Percentiles rank a stretch among this genome's conserved stretches.
These are phyloP conservation scores for Kwoniella mangroviensis DNA, from an alignment of 768 basidiomycete genomes.

Conservation along the genomic window DNA sequence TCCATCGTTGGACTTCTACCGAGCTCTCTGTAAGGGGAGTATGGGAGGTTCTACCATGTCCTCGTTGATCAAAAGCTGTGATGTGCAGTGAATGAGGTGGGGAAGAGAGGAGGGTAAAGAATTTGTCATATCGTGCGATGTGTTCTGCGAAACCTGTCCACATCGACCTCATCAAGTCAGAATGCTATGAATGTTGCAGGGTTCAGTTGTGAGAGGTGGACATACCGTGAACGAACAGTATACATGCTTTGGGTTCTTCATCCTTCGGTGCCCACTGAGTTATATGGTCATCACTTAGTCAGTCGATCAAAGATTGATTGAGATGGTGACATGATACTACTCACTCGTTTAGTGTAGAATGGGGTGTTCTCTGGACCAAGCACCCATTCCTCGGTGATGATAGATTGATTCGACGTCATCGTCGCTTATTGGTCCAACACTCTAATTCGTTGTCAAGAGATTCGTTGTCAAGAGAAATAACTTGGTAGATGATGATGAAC, in stretches of 20 bases:
- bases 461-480: too few species aligned
- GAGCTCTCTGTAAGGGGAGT: slow-evolving; percentile 30
- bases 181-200: slow-evolving; percentile 15
- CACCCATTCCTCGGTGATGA: slow-evolving; percentile 44
- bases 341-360: slow-evolving; percentile 46
- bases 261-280: slow-evolving; percentile 38
- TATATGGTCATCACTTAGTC: background rate
- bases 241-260: slow-evolving; percentile 39
- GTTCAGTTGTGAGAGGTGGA: background rate
- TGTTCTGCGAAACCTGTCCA: slow-evolving; percentile 49
- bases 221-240: slow-evolving; percentile 52
- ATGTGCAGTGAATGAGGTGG: slow-evolving; percentile 44
- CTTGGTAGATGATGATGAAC: too few species aligned
- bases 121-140: slow-evolving; percentile 43
- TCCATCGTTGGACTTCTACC: slow-evolving; percentile 38
- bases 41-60: slow-evolving; percentile 45
- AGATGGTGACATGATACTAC: slow-evolving; percentile 9
- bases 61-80: slow-evolving; percentile 50
- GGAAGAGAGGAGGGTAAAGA: slow-evolving; percentile 44
- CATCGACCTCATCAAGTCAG: background rate
- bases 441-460: too few species aligned
- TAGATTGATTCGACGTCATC: slow-evolving; percentile 22
- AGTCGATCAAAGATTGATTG: slow-evolving; percentile 1
- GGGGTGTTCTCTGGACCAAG: slow-evolving; percentile 47
- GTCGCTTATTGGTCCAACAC: background rate